Evolutionary conservation across 2,329 filamentous ascomycete genomes (phyloP).

Genomic region (Endoconidiophora polonica): DNA sequence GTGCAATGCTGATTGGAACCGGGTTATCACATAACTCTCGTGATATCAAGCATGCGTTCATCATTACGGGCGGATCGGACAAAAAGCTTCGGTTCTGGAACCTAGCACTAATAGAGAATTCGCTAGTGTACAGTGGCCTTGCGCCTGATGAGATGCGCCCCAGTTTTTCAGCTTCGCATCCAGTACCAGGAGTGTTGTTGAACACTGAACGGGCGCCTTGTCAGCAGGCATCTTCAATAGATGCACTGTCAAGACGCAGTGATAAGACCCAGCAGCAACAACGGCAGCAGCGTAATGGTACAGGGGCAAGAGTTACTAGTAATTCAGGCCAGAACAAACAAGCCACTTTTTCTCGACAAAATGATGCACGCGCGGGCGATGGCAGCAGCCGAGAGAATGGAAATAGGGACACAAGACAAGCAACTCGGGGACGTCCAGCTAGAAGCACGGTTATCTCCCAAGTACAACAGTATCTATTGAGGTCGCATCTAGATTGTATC

Average conservation of each 20-base stretch:
- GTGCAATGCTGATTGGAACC: slow-evolving; percentile 56
- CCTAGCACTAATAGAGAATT: slow-evolving; percentile 58
- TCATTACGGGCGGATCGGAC: slow-evolving; percentile 77
- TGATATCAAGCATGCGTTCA: slow-evolving; percentile 63
- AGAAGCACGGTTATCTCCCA: slow-evolving; percentile 72
- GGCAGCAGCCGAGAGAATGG: too few species aligned
- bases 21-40: slow-evolving; percentile 54
- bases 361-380: too few species aligned
- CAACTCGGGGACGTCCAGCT: slow-evolving; percentile 20
- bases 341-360: too few species aligned
- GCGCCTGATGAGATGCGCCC: slow-evolving; percentile 53
- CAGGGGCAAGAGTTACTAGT: too few species aligned
- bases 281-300: slow-evolving; percentile 12
- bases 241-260: slow-evolving; percentile 12
- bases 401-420: too few species aligned
- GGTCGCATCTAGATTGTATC: slow-evolving; percentile 74
- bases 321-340: too few species aligned
- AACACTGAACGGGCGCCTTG: slow-evolving; percentile 45
- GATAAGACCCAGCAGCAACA: slow-evolving; percentile 13
- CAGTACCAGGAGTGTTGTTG: slow-evolving; percentile 44
- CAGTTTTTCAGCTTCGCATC: slow-evolving; percentile 50
- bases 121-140: slow-evolving; percentile 64
- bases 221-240: slow-evolving; percentile 20
- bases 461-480: slow-evolving; percentile 73
- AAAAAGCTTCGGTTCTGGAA: slow-evolving; percentile 94